These are phyloP conservation scores for Torulaspora quercuum DNA, from an alignment of 805 yeast genomes.

Conservation along the genomic window DNA sequence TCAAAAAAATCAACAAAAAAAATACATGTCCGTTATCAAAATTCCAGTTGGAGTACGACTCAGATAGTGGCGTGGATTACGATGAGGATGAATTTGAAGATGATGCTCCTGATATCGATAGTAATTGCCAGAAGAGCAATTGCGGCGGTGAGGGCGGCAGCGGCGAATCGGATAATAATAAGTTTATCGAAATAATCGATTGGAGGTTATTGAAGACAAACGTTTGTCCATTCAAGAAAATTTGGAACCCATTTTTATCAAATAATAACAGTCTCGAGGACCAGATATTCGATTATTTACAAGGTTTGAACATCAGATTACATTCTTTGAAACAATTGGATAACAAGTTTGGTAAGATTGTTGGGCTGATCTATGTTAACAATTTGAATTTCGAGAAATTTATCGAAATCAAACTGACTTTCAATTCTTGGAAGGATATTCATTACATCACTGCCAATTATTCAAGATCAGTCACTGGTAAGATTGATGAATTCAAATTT, in stretches of 20 bases:
- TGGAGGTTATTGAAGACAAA: conserved; percentile 15
- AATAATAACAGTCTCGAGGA: conserved; percentile 9
- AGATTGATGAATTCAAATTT: conserved; percentile 34
- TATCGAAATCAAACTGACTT: conserved; percentile 35
- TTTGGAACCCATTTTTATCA: conserved; percentile 11
- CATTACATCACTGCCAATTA: conserved; percentile 31
- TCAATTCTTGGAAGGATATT: conserved; percentile 35
- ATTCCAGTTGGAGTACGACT: conserved; percentile 23
- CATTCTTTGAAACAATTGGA: conserved; percentile 19
- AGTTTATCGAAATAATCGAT: conserved; percentile 11
- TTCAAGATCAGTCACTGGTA: conserved; percentile 26
- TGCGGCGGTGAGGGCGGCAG: conserved; percentile 4
- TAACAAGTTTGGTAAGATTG: conserved; percentile 19
- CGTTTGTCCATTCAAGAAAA: conserved; percentile 10
- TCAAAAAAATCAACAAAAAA: conserved; percentile 1
- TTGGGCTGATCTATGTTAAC: conserved; percentile 31
- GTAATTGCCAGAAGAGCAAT: conserved; percentile 10
- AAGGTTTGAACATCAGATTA: conserved; percentile 28
- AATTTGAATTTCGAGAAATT: conserved; percentile 36
- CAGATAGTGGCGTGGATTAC: conserved; percentile 21
- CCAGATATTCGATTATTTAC: conserved; percentile 21
- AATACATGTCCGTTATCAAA: conserved; percentile 4
- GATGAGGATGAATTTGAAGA: conserved; percentile 13
- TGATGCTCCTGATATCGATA: conserved; percentile 7
- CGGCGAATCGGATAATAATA: conserved; percentile 4